A percentile compares a stretch with the other conserved stretches of the same genome.
Evolutionary conservation across 2,329 filamentous ascomycete species (phyloP).

Genomic region (Truncatella angustata): DNA sequence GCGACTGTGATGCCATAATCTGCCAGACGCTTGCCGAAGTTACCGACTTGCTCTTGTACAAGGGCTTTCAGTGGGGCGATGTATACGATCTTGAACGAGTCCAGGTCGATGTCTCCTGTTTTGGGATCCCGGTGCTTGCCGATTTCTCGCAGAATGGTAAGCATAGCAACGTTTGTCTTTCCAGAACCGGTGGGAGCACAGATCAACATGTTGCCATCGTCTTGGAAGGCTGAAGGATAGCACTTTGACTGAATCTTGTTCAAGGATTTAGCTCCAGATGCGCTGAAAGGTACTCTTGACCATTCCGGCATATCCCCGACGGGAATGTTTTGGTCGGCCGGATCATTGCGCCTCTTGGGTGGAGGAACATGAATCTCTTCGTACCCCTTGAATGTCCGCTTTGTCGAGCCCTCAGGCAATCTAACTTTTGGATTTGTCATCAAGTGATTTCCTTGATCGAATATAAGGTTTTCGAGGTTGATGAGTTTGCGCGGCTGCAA

Average conservation of each 20-base stretch:
- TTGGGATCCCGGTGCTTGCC: conserved; percentile 88
- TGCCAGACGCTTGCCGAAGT: conserved; percentile 88
- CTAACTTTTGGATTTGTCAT: conserved; percentile 99
- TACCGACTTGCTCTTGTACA: conserved; percentile 96
- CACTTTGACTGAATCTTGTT: conserved; percentile 97
- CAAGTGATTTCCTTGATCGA: conserved; percentile 96
- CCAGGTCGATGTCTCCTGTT: conserved; percentile 91
- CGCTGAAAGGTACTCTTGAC: conserved; percentile 83
- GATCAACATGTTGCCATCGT: conserved; percentile 96
- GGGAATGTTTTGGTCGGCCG: conserved; percentile 77
- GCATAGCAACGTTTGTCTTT: conserved; percentile 98
- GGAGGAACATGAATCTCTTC: conserved; percentile 97
- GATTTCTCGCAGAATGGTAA: conserved; percentile 92
- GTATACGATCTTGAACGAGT: conserved; percentile 98
- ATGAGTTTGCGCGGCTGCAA: conserved; percentile 84
- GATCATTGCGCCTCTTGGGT: conserved; percentile 82
- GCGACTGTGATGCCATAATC: conserved; percentile 89
- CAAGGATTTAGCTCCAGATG: conserved; percentile 66
- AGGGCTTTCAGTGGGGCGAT: conserved; percentile 94
- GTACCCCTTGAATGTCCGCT: conserved; percentile 94
- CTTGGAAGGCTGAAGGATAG: conserved; percentile 84
- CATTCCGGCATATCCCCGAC: conserved; percentile 89
- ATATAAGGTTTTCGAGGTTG: conserved; percentile 93
- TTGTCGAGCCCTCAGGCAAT: conserved; percentile 90
- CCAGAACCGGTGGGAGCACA: conserved; percentile 96